Evolutionary conservation across 305 asterid genomes (phyloP).

Genomic region (Fraxinus albicans): DNA sequence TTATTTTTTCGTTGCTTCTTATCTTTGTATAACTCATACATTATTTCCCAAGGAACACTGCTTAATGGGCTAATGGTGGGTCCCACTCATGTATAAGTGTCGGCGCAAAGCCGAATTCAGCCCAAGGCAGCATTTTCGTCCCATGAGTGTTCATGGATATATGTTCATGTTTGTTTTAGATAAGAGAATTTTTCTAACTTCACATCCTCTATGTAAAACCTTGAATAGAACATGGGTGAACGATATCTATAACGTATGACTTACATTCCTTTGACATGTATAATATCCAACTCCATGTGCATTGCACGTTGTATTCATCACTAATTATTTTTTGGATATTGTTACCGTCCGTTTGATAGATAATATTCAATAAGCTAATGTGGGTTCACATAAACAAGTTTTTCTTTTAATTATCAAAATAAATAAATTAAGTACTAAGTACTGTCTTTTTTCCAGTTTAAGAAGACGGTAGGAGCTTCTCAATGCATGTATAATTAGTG

Average conservation of each 20-base stretch:
- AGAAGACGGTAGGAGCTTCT: not conserved
- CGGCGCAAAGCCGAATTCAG: not conserved
- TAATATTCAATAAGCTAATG: not conserved
- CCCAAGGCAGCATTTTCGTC: not conserved
- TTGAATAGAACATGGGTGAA: not conserved
- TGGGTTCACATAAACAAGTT: not conserved
- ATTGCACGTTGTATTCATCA: not conserved
- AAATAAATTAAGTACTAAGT: not conserved
- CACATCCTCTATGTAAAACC: not conserved
- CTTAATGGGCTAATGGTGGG: not conserved
- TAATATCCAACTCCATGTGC: not conserved
- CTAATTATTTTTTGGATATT: not conserved
- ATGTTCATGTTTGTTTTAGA: not conserved
- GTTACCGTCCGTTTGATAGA: not conserved
- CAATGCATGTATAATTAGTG: not conserved
- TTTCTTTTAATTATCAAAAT: not conserved
- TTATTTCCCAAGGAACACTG: constrained; percentile 2
- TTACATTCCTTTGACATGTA: not conserved
- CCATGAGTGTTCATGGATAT: not conserved
- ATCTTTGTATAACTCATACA: not conserved
- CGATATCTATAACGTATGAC: not conserved
- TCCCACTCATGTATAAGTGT: not conserved
- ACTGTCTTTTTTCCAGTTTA: not conserved
- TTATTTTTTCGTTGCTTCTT: not conserved
- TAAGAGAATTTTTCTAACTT: not conserved